Evolutionary conservation across 2,329 filamentous ascomycete genomes (phyloP), one percentile per base, ranked within the genome.

Genomic region (Monosporascus ibericus): DNA sequence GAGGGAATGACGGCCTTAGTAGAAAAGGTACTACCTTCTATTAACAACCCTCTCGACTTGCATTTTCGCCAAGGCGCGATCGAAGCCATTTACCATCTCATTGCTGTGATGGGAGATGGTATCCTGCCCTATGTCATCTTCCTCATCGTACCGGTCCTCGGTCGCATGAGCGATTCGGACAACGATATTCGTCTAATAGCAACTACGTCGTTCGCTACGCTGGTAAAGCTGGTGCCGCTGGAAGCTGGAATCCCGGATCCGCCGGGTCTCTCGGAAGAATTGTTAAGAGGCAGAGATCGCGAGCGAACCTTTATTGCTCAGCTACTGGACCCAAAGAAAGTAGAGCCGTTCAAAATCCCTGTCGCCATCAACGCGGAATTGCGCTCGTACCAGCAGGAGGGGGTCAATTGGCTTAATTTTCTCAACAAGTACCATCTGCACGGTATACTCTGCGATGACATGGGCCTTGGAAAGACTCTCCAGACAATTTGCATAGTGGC

Each of bases 41-140:
- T 97, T 70, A 94, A 80, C 73, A 96, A 96, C 62, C 87, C 90
- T 1, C 72, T 95, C 54, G 92, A 99, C 63, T 80, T 96, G 30
- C 86, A 90, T 65, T 88, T 87, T 72, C 86, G 94, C 39, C 94
- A 99, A 73, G 94, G 94, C 57, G 91, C 90, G 6, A 94, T 95
- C 52, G 94, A 99, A 71, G 90, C 85, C 61, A 88, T 99, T 54
- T 99, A 99, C 67, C 94, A 99, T 70, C 76, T 99, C 54, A 99
- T 99, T 58, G 90, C 95, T 55, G 92, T 96, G 49, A 99, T 99
- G 94, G 94, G 95, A 56, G 94, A 97, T 67, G 82, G 84, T 38
- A 99, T 99, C 52, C 73, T 99, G 30, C 94, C 95, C 3, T 99
- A 99, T 65, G 94, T 99, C 57, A 96, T 99, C 63, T 99, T 99